These are phyloP conservation scores for Cladosporium sp. DNA, from an alignment of 2,329 filamentous ascomycete species.

Conservation along the genomic window DNA sequence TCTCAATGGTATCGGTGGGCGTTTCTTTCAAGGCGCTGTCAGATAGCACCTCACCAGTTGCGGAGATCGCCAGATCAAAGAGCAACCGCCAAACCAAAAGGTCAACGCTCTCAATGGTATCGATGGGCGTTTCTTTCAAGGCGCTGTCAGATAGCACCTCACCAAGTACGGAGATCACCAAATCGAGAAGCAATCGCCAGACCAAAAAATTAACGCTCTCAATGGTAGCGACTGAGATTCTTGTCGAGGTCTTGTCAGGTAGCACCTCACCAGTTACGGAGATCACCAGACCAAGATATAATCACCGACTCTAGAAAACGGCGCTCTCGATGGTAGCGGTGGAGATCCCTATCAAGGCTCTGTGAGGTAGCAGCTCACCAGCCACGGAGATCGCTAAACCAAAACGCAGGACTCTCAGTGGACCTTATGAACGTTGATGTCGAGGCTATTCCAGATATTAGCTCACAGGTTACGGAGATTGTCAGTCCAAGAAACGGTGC, in stretches of 20 bases:
- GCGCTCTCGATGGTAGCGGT: neutral
- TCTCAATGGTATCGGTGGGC: neutral
- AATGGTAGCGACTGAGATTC: neutral
- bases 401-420: neutral
- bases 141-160: neutral
- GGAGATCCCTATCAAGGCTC: neutral
- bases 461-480: neutral
- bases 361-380: neutral
- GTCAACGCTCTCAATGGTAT: neutral
- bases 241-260: neutral
- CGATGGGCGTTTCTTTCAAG: neutral
- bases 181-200: neutral
- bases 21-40: neutral
- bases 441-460: neutral
- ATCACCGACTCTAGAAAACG: neutral
- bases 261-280: neutral
- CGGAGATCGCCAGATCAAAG: neutral
- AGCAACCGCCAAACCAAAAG: neutral
- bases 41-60: neutral
- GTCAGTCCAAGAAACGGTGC: neutral
- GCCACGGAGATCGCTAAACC: neutral
- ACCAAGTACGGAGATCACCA: neutral
- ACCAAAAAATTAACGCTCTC: no score
- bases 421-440: neutral
- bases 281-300: neutral